Evolutionary conservation across 1,139 yeast genomes (phyloP), one percentile per base, ranked within the genome.

Genomic region (Suhomyces bolitotheri): DNA sequence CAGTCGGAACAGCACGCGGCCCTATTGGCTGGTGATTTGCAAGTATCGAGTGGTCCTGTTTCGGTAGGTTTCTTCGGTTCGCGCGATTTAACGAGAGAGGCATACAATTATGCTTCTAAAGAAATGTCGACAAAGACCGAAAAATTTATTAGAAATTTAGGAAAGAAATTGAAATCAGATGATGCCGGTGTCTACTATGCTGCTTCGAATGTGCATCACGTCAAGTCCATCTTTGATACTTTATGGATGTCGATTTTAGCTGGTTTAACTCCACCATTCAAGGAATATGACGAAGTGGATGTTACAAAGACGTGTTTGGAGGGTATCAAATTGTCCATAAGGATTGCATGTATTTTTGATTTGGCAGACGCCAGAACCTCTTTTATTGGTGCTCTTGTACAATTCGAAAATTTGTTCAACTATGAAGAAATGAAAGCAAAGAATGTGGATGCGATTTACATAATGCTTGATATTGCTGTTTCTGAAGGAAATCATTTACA

Each of bases 161-260:
- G 87, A 29, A 77, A 76, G 40, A 59, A 58, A 34, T 49, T 61
- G 33, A 62, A 63, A 30, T 55, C 62, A 6, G 70, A 62, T 25
- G 64, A 60, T 15, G 53, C 52, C 26, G 49, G 47, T 5, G 56
- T 62, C 1, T 71, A 66, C 36, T 65, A 68, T 41, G 70, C 65
- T 4, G 77, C 96, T 0, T 81, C 92, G 3, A 92, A 85, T 55
- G 79, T 87, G 13, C 94, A 88, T 46, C 97, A 92, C 56, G 96
- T 90, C 15, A 84, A 78, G 53, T 92, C 97, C 1, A 87, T 94
- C 56, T 92, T 92, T 62, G 97, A 90, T 51, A 88, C 88, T 10
- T 69, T 87, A 32, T 94, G 99, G 99, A 89, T 92, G 97, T 88
- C 97, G 0, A 77, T 92, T 35, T 70, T 94, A 47, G 98, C 97